Percentiles rank a stretch among this genome's conserved stretches.
phyloP scores from a whole-genome alignment of 1,284 basidiomycete genomes.

The Ceratobasidium theobromae region DNA sequence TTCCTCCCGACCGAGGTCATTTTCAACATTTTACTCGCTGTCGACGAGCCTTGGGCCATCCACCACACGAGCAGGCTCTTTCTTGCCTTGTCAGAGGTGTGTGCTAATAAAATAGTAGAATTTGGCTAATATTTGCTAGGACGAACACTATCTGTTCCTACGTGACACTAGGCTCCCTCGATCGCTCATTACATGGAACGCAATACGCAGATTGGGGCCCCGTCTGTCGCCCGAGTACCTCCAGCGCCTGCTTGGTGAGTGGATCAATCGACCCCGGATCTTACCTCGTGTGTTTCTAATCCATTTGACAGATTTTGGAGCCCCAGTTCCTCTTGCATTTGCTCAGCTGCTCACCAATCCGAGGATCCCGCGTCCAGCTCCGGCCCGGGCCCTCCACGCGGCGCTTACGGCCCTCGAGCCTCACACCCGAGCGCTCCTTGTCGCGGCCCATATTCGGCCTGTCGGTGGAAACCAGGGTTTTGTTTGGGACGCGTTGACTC shows the following conservation, averaged over 20 bases:
- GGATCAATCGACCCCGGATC: background rate
- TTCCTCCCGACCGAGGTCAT: slow-evolving; percentile 14
- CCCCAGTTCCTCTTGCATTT: slow-evolving; percentile 20
- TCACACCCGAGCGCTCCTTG: slow-evolving; percentile 15
- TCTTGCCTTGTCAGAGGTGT: slow-evolving; percentile 20
- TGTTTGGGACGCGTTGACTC: slow-evolving; percentile 10
- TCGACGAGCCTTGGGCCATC: slow-evolving; percentile 29
- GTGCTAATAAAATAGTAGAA: too few relatives aligned
- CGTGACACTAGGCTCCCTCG: slow-evolving; percentile 16
- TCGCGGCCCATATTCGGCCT: slow-evolving; percentile 12
- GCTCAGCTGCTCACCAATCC: slow-evolving; percentile 31
- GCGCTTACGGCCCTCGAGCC: slow-evolving; percentile 2
- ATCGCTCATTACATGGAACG: slow-evolving; percentile 29
- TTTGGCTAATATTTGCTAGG: slow-evolving; percentile 3
- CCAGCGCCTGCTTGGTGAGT: slow-evolving; percentile 26
- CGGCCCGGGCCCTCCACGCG: slow-evolving; percentile 27
- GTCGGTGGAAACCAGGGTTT: background rate
- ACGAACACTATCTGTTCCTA: slow-evolving; percentile 21
- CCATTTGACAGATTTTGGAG: background rate
- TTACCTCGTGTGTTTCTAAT: background rate
- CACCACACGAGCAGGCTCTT: slow-evolving; percentile 18
- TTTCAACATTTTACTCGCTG: slow-evolving; percentile 1
- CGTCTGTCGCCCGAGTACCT: slow-evolving; percentile 23
- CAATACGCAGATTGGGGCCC: slow-evolving; percentile 11
- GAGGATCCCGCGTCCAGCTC: slow-evolving; percentile 27